phyloP scores from a whole-genome alignment of 78 protist species.

The Dictyostelium purpureum region DNA sequence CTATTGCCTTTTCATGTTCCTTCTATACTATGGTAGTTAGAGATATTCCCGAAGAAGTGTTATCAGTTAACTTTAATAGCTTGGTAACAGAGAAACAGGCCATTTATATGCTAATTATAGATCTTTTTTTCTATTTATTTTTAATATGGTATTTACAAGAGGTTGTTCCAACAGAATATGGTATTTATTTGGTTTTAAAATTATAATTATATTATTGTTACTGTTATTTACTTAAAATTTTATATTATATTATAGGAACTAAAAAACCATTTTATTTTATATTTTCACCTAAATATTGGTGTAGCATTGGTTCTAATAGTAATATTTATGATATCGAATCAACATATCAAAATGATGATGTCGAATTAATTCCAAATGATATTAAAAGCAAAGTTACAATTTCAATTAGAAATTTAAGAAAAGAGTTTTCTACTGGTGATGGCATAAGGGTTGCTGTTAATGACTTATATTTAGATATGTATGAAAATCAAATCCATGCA shows the following conservation, averaged over 20 bases:
- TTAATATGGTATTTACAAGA: slow-evolving; percentile 27
- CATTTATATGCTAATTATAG: slow-evolving; percentile 33
- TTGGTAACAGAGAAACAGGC: not conserved
- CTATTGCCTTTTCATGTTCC: slow-evolving; percentile 4
- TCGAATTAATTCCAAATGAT: not conserved
- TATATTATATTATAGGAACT: not conserved
- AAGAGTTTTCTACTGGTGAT: slow-evolving; percentile 61
- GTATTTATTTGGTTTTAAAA: not conserved
- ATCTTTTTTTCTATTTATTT: not conserved
- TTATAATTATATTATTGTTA: not conserved
- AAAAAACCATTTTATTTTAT: not conserved
- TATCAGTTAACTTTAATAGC: not conserved
- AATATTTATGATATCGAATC: not conserved
- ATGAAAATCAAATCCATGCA: not conserved
- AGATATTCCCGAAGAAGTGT: slow-evolving; percentile 6
- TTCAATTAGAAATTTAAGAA: slow-evolving; percentile 30
- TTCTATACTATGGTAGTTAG: not conserved
- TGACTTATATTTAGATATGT: slow-evolving; percentile 13
- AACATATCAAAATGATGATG: not conserved
- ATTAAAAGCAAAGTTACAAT: not conserved
- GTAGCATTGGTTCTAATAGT: not conserved
- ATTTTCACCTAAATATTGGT: not conserved
- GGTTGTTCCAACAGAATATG: slow-evolving; percentile 31
- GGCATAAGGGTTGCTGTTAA: slow-evolving; percentile 57
- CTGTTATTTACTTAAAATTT: not conserved